Evolutionary conservation across 2,329 filamentous ascomycete genomes (phyloP), one percentile per base, ranked within the genome.

Genomic region (Nigrospora sphaerica): DNA sequence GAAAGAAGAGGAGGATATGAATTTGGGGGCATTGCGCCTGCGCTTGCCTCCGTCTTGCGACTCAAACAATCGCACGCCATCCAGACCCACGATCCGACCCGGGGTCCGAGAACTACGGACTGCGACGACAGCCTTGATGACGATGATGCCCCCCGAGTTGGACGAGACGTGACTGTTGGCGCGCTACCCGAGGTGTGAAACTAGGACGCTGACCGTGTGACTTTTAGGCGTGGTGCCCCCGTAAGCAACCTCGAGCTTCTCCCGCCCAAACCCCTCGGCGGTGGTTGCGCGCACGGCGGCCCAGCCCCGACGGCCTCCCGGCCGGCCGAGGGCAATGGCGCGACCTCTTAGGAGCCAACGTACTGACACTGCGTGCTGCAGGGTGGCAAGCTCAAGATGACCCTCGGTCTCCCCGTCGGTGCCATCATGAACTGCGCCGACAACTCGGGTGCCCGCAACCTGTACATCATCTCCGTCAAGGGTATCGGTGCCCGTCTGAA

Each of bases 391-490:
- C 42, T 44, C 35, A 44, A 95, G 88, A 98, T 98, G 93, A 96
- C 93, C 74, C 89, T 98, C 77, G 93, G 89, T 96, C 90, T 98
- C 68, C 93, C 93, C 77, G 90, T 95, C 73, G 93, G 93, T 75
- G 93, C 93, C 70, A 92, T 97, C 76, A 95, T 98, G 89, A 98
- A 98, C 83, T 98, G 93, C 86, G 88, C 85, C 72, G 93, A 98
- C 83, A 97, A 97, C 88, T 96, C 91, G 53, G 92, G 92, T 68
- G 92, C 92, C 68, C 90, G 90, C 65, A 97, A 97, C 80, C 81
- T 98, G 60, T 98, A 97, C 88, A 96, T 97, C 83, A 97, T 98
- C 80, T 87, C 92, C 73, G 92, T 98, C 78, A 95, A 95, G 83
- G 92, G 92, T 76, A 90, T 93, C 69, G 92, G 92, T 80, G 92